Evolutionary conservation across 1,139 yeast genomes (phyloP).

Genomic region (Zygoascus hellenicus): DNA sequence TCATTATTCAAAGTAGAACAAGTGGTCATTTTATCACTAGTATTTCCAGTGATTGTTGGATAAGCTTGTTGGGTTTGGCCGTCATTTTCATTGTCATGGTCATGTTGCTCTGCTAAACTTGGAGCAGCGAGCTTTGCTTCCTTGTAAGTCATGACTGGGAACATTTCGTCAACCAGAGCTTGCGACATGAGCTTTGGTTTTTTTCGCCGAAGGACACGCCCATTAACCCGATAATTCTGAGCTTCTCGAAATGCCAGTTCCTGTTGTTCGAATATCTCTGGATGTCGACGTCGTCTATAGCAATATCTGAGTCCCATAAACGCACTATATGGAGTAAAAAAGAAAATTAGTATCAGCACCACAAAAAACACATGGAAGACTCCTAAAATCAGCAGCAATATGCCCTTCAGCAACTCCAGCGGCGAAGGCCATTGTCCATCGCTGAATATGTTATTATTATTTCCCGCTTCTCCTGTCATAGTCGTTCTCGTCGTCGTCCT

Average conservation of each 20-base stretch:
- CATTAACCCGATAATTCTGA: slow-evolving; percentile 15
- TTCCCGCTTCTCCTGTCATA: neutral
- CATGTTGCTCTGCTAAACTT: neutral
- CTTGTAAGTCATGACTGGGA: slow-evolving; percentile 57
- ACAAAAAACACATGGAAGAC: slow-evolving; percentile 2
- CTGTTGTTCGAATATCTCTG: slow-evolving; percentile 15
- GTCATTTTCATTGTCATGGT: too few relatives aligned
- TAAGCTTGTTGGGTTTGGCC: too few relatives aligned
- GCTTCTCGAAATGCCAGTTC: slow-evolving; percentile 18
- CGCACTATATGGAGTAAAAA: slow-evolving; percentile 27
- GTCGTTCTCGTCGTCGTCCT: neutral
- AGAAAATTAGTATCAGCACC: slow-evolving; percentile 14
- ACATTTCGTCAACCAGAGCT: slow-evolving; percentile 59
- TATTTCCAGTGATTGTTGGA: too few relatives aligned
- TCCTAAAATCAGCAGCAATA: neutral
- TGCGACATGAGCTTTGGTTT: slow-evolving; percentile 41
- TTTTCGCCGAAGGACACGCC: slow-evolving; percentile 23
- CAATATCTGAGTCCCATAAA: slow-evolving; percentile 34
- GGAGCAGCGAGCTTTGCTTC: slow-evolving; percentile 27
- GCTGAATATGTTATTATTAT: neutral
- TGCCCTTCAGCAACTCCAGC: neutral
- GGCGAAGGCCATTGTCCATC: neutral
- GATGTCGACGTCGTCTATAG: slow-evolving; percentile 28
- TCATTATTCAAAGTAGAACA: too few relatives aligned
- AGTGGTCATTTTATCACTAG: too few relatives aligned